phyloP scores from a whole-genome alignment of 164 flowering plant genomes.

The Tinospora cordifolia region DNA sequence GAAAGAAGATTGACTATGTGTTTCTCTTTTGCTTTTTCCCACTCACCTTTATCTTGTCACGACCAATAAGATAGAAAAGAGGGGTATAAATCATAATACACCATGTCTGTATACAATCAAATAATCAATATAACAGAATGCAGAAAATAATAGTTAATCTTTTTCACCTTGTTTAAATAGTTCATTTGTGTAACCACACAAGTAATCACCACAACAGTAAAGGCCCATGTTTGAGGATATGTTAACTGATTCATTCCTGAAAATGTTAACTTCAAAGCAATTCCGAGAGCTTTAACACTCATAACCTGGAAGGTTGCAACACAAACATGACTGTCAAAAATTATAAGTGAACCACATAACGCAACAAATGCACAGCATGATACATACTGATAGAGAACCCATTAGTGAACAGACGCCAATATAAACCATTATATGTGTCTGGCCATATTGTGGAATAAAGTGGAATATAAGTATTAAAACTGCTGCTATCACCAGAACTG shows the following conservation, averaged over 20 bases:
- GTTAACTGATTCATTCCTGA: slow-evolving; percentile 57
- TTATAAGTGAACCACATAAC: neutral
- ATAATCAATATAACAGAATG: neutral
- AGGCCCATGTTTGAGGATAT: slow-evolving; percentile 59
- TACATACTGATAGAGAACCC: slow-evolving; percentile 68
- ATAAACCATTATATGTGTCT: slow-evolving; percentile 69
- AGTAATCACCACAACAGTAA: slow-evolving; percentile 36
- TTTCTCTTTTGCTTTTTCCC: neutral
- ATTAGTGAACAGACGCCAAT: slow-evolving; percentile 79
- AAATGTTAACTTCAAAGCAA: slow-evolving; percentile 61
- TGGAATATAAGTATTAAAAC: slow-evolving; percentile 47
- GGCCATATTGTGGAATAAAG: slow-evolving; percentile 64
- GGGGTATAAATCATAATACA: neutral
- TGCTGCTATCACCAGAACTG: slow-evolving; percentile 44
- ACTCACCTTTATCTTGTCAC: too few relatives aligned
- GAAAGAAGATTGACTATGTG: neutral
- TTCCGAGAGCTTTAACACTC: slow-evolving; percentile 65
- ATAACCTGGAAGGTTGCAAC: slow-evolving; percentile 41
- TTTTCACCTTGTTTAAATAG: slow-evolving; percentile 58
- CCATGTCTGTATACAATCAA: neutral
- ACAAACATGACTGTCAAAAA: neutral
- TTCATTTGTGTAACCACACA: slow-evolving; percentile 62
- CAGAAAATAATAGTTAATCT: neutral
- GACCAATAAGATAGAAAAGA: neutral
- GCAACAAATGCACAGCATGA: neutral